Evolutionary conservation across 192 early-diverging fungal genomes (phyloP), one percentile per base, ranked within the genome.

Genomic region (Umbelopsis sp.): DNA sequence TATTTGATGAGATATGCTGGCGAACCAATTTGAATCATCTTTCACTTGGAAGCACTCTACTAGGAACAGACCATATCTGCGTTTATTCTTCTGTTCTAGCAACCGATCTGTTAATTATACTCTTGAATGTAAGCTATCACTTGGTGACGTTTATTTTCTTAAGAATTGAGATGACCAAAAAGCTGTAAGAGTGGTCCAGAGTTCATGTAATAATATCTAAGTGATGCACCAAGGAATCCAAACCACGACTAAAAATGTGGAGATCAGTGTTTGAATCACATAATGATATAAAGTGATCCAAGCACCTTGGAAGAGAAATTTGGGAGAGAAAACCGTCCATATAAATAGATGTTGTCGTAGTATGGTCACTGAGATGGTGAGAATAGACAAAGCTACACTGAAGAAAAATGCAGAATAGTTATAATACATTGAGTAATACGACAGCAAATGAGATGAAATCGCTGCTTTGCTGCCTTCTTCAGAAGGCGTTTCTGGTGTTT

Each of bases 311-410:
- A 91, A 93, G 58, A 93, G 79, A 45, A 90, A 91, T 53, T 91
- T 90, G 33, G 92, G 92, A 61, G 92, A 93, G 71, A 93, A 93
- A 7, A 93, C 92, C 0, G 92, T 91, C 91, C 91, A 93, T 50
- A 93, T 90, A 74, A 93, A 93, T 41, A 92, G 73, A 55, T 93
- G 92, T 20, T 87, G 81, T 18, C 90, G 80, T 58, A 90, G 76
- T 15, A 87, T 65, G 10, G 87, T 87, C 7, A 91, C 89, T 2
- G 88, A 86, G 3, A 90, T 68, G 37, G 89, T 89, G 12, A 93
- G 78, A 16, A 76, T 70, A 35, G 86, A 71, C 30, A 91, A 70
- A 45, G 82, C 70, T 6, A 83, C 15, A 22, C 58, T 66, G 18
- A 73, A 78, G 27, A 61, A 61, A 18, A 61, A 33, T 30, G 55